phyloP scores from a whole-genome alignment of 345 rosid species.

The Rhizophora mangle region DNA sequence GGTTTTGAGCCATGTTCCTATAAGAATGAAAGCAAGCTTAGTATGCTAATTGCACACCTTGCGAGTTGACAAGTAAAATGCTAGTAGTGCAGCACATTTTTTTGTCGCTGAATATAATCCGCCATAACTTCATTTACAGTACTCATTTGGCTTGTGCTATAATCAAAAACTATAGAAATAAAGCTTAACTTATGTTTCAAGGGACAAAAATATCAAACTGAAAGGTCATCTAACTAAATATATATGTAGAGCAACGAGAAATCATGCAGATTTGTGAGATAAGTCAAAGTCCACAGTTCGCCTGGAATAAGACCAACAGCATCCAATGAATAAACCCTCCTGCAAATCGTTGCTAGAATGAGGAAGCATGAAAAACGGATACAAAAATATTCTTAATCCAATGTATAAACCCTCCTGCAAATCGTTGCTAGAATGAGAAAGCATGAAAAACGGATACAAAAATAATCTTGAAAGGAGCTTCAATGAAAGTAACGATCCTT shows the following conservation, averaged over 20 bases:
- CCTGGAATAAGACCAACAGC: conserved; percentile 43
- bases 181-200: background rate
- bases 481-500: background rate
- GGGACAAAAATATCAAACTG: no score
- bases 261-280: conserved; percentile 42
- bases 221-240: background rate
- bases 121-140: background rate
- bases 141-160: background rate
- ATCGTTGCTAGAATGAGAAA: background rate
- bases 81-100: background rate
- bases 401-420: conserved; percentile 38
- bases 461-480: no score
- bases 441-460: background rate
- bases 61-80: background rate
- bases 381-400: no score
- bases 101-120: background rate
- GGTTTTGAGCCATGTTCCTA: conserved; percentile 51
- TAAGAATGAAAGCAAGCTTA: background rate
- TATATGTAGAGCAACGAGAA: background rate
- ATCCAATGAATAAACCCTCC: conserved; percentile 35
- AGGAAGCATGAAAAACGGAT: no score
- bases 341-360: conserved; percentile 9
- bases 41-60: background rate
- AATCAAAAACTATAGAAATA: background rate
- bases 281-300: conserved; percentile 46